Conservation (phyloP, 345 rosid species). For the Populus alba region DNA sequence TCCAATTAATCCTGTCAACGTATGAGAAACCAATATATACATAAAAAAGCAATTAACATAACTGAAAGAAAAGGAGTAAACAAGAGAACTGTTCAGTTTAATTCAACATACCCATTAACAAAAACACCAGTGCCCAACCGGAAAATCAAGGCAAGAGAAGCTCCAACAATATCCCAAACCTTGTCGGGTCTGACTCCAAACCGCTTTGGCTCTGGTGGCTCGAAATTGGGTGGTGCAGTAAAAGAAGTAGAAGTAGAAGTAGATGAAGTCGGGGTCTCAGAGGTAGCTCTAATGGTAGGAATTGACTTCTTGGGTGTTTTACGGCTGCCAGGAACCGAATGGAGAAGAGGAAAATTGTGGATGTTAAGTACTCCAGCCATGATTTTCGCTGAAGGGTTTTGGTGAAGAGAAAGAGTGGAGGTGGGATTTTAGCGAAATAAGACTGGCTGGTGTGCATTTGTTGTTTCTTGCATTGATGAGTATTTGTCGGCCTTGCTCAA, state of each 20-base stretch:
- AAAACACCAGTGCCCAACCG: slow-evolving; percentile 79
- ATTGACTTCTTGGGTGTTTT: slow-evolving; percentile 21
- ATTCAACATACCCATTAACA: slow-evolving; percentile 58
- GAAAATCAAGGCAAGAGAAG: slow-evolving; percentile 64
- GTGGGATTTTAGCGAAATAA: neutral
- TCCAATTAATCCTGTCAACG: no score
- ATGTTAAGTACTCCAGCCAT: slow-evolving; percentile 65
- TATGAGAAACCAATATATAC: no score
- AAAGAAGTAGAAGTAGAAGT: slow-evolving; percentile 30
- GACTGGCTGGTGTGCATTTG: neutral
- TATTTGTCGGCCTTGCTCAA: no score
- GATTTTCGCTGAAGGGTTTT: neutral
- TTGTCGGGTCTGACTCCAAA: slow-evolving; percentile 61
- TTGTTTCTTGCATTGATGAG: no score
- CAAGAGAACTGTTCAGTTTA: no score
- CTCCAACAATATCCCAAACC: slow-evolving; percentile 55
- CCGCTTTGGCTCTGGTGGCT: slow-evolving; percentile 71
- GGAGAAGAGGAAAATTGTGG: slow-evolving; percentile 2
- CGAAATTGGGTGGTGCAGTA: slow-evolving; percentile 57
- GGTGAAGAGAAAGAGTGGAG: neutral
- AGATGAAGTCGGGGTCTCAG: slow-evolving; percentile 31
- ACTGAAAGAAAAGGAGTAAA: neutral
- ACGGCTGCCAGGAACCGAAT: neutral
- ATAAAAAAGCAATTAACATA: no score
- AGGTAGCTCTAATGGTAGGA: slow-evolving; percentile 41